Percentiles rank a stretch among this genome's conserved stretches.
These are phyloP conservation scores for Arxiozyma bovina DNA, from an alignment of 1,139 yeast genomes.

Conservation along the genomic window DNA sequence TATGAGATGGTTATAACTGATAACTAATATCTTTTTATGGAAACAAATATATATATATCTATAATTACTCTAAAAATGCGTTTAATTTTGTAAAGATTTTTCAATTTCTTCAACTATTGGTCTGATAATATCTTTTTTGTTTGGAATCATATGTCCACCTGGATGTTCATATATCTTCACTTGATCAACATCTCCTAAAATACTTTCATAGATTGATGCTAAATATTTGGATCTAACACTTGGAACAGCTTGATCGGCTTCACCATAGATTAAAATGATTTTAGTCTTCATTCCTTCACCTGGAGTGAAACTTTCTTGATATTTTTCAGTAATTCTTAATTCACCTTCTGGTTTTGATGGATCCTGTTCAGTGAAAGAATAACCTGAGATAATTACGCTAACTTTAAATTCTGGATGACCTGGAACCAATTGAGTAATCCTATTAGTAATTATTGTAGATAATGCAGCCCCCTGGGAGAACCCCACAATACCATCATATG, in stretches of 20 bases:
- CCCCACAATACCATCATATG: conserved; percentile 81
- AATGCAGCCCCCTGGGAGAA: conserved; percentile 93
- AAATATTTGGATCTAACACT: conserved; percentile 43
- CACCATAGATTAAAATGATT: conserved; percentile 34
- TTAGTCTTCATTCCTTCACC: conserved; percentile 27
- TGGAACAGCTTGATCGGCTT: conserved; percentile 48
- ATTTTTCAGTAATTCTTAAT: conserved; percentile 33
- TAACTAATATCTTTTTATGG: background rate
- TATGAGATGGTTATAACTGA: background rate
- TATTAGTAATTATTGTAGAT: conserved; percentile 48
- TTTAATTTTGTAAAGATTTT: conserved; percentile 3
- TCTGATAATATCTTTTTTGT: conserved; percentile 47
- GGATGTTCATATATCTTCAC: conserved; percentile 56
- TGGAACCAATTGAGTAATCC: conserved; percentile 37
- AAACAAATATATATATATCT: background rate
- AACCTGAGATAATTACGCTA: conserved; percentile 47
- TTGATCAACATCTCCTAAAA: conserved; percentile 31
- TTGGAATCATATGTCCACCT: conserved; percentile 80
- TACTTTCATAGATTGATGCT: conserved; percentile 34
- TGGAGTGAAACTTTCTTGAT: conserved; percentile 28
- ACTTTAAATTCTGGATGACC: conserved; percentile 39
- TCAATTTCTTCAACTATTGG: conserved; percentile 35
- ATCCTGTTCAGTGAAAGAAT: conserved; percentile 43
- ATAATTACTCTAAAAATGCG: too few relatives aligned
- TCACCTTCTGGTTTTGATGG: conserved; percentile 23